Percentiles rank a stretch among this genome's conserved stretches.
These are phyloP conservation scores for Chaetomidium leptoderma DNA, from an alignment of 495 filamentous ascomycete species.

Conservation along the genomic window DNA sequence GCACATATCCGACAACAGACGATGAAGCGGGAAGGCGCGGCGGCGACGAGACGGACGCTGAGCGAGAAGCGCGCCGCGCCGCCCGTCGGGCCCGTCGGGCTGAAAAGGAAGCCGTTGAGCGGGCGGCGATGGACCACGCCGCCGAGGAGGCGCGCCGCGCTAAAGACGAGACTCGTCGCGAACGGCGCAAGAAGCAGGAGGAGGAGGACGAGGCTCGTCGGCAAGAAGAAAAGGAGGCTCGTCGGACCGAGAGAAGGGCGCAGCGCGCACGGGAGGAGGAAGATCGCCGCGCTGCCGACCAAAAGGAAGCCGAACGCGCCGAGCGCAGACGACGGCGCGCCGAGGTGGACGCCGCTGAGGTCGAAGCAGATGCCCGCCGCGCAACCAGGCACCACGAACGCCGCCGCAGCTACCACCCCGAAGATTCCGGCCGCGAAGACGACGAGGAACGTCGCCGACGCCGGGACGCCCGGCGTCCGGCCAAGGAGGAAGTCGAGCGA, in stretches of 20 bases:
- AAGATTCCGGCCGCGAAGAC: constrained; percentile 10
- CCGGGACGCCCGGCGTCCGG: constrained; percentile 44
- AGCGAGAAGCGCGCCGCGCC: constrained; percentile 52
- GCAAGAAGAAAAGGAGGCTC: constrained; percentile 50
- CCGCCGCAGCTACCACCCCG: constrained; percentile 22
- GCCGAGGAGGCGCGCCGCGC: constrained; percentile 46
- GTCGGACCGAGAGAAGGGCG: constrained; percentile 48
- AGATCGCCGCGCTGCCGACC: constrained; percentile 38
- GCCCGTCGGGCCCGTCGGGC: constrained; percentile 46
- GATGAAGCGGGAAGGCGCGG: constrained; percentile 33
- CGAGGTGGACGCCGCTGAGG: constrained; percentile 39
- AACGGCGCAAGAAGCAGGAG: constrained; percentile 41
- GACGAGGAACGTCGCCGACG: constrained; percentile 49
- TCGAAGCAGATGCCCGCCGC: constrained; percentile 46
- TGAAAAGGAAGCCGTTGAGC: constrained; percentile 48
- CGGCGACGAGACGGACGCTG: constrained; percentile 38
- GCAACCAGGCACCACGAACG: constrained; percentile 37
- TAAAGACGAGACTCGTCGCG: constrained; percentile 45
- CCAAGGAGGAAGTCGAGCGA: constrained; percentile 29
- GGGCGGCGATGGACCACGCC: constrained; percentile 41
- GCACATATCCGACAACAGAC: constrained; percentile 40
- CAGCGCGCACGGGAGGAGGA: constrained; percentile 43
- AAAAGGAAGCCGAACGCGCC: constrained; percentile 41
- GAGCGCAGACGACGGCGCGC: constrained; percentile 44
- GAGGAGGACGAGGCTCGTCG: constrained; percentile 46